These are phyloP conservation scores for Fusarium goolgardi DNA, from an alignment of 2,329 filamentous ascomycete genomes.

Conservation along the genomic window DNA sequence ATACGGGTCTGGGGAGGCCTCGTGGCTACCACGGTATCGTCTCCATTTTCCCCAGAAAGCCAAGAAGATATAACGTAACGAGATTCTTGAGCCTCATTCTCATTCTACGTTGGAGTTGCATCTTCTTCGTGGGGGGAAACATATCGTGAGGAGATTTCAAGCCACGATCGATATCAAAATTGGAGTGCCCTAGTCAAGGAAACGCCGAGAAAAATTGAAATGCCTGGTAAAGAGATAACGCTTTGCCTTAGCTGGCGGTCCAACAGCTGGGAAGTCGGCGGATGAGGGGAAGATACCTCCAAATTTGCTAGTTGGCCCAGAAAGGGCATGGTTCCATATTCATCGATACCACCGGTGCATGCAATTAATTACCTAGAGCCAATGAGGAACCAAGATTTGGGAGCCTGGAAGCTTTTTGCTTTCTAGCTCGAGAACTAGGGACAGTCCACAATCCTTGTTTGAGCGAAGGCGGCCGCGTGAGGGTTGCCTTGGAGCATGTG, in stretches of 20 bases:
- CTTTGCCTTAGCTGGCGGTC: conserved; percentile 16
- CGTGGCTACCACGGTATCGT: conserved; percentile 19
- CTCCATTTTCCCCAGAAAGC: conserved; percentile 41
- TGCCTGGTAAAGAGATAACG: conserved; percentile 21
- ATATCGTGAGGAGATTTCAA: conserved; percentile 27
- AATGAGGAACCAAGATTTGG: conserved; percentile 22
- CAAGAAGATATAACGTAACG: conserved; percentile 27
- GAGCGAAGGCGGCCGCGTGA: conserved; percentile 8
- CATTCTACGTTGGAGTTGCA: conserved; percentile 5
- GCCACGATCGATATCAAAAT: conserved; percentile 25
- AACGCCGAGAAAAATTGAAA: conserved; percentile 28
- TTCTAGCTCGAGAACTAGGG: conserved; percentile 38
- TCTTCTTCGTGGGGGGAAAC: conserved; percentile 31
- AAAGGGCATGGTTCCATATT: conserved; percentile 21
- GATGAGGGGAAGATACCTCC: conserved; percentile 30
- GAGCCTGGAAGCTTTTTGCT: conserved; percentile 46
- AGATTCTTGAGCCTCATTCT: conserved; percentile 26
- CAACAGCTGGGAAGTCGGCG: conserved; percentile 11
- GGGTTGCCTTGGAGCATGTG: conserved; percentile 17
- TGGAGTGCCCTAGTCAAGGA: conserved; percentile 39
- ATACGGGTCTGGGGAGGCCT: conserved; percentile 28
- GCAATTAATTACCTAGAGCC: conserved; percentile 14
- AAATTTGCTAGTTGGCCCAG: conserved; percentile 16
- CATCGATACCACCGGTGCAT: conserved; percentile 18
- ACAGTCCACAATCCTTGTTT: conserved; percentile 13